Percentiles rank a stretch among this genome's conserved stretches.
phyloP scores from a whole-genome alignment of 768 basidiomycete genomes.

The Neoboletus brunneissimus region DNA sequence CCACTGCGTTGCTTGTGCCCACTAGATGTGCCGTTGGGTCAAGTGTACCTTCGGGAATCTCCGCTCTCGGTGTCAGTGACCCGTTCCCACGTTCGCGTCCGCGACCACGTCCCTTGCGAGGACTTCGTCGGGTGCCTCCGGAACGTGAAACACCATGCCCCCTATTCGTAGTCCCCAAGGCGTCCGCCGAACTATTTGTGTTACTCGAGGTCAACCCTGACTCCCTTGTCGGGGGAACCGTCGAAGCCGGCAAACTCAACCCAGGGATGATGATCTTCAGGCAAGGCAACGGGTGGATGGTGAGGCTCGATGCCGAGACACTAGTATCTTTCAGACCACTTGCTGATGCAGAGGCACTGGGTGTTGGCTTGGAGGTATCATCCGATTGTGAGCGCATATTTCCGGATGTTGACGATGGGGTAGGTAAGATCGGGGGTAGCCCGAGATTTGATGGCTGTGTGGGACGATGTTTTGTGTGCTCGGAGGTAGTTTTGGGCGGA shows the following conservation, averaged over 20 bases:
- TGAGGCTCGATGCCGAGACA: background rate
- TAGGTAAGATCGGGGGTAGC: constrained; percentile 1
- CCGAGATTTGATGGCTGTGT: constrained; percentile 15
- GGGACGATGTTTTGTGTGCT: constrained; percentile 1
- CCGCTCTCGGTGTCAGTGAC: background rate
- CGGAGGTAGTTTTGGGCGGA: background rate
- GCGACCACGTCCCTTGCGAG: background rate
- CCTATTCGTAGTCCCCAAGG: background rate
- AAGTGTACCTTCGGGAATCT: background rate
- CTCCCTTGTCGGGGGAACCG: background rate
- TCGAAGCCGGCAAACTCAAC: background rate
- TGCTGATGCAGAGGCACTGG: background rate
- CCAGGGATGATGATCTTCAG: constrained; percentile 6
- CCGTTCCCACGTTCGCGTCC: background rate
- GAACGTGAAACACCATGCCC: background rate
- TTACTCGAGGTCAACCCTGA: background rate
- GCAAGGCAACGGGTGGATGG: background rate
- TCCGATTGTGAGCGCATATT: background rate
- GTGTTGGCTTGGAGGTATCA: background rate
- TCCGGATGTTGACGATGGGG: background rate
- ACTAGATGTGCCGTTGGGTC: background rate
- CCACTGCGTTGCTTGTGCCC: background rate
- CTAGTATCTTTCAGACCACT: background rate
- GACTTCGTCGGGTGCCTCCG: background rate
- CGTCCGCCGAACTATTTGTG: background rate